A percentile compares a stretch with the other conserved stretches of the same genome.
Conservation (phyloP, 2,329 filamentous ascomycete species). For the Ophiostoma sp. region DNA sequence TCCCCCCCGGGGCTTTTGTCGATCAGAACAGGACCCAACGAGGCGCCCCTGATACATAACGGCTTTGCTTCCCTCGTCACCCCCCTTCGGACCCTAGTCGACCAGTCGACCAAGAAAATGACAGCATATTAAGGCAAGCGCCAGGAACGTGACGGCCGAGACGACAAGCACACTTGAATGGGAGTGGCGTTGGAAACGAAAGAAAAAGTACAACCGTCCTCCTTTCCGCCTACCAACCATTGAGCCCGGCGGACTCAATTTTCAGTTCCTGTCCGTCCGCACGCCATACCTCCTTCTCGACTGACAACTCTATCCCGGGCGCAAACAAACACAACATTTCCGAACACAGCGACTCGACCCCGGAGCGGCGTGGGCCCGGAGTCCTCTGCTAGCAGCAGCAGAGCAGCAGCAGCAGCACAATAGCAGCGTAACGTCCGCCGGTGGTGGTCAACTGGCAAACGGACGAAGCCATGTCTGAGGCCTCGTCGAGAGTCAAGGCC, state of each 20-base stretch:
- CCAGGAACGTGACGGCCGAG: background rate
- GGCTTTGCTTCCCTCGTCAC: background rate
- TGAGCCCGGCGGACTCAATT: background rate
- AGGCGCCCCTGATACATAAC: slow-evolving; percentile 24
- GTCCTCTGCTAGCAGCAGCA: background rate
- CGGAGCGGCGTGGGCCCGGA: background rate
- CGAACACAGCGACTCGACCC: background rate
- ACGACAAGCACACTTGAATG: background rate
- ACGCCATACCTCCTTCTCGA: background rate
- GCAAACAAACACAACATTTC: background rate
- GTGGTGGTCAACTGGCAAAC: background rate
- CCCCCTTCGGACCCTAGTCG: background rate
- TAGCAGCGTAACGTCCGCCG: background rate
- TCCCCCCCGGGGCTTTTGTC: slow-evolving; percentile 13
- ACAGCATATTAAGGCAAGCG: background rate
- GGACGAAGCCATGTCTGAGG: slow-evolving; percentile 34
- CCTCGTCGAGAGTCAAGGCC: slow-evolving; percentile 29
- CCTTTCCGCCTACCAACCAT: background rate
- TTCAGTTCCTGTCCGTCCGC: background rate
- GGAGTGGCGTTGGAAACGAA: background rate
- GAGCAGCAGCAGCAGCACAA: background rate
- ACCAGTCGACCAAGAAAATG: background rate
- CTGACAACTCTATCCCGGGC: too few relatives aligned
- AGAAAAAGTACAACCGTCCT: background rate
- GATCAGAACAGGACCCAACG: slow-evolving; percentile 23